Base-by-base conservation (phyloP, 1,139 yeast genomes). In the Sugiyamaella pinicola region DNA sequence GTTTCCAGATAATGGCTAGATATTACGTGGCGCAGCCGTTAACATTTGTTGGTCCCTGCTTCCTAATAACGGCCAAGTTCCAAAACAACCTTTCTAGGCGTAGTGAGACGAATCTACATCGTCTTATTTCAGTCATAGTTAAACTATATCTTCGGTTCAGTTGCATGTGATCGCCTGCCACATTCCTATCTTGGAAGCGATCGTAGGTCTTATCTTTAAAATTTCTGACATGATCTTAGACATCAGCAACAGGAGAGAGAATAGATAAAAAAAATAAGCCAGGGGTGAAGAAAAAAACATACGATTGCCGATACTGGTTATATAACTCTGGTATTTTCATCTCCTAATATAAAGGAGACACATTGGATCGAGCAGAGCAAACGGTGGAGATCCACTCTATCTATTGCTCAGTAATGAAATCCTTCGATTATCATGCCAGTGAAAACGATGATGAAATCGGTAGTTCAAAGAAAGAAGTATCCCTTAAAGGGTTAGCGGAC, bases 121-220 rank as follows among this genome's bases (percentile, higher is more conserved):
- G 31, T 26, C 31, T 10, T 26, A 26, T 26, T 26, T 26, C 31
- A n/a, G n/a, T 26, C 10, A 26, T 26, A 26, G n/a, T 2, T 26
- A 26, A 26, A 26, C 31, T 12, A 33, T 33, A 13, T 33, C 37
- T 33, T 13, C n/a, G n/a, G 3, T 26, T 9, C 31, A 26, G 9
- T 10, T 26, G 31, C 31, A 26, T 33, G n/a, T 33, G 37, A 33
- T 33, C 15, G 37, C 9, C 37, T 13, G 18, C 18, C 18, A 22
- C 7, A 21, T 22, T 26, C 34, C 44, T 2, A 40, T 40, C 34
- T 17, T 8, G 34, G 44, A 6, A 26, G 26, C 9, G 34, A 40
- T 40, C 34, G 5, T 18, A 7, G 34, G 22, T 26, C 44, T 40
- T 40, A 40, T 40, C 44, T 40, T 39, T 22, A 40, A 26, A 19